phyloP scores from a whole-genome alignment of 257 asterid species.

The Ligustrum vulgare region DNA sequence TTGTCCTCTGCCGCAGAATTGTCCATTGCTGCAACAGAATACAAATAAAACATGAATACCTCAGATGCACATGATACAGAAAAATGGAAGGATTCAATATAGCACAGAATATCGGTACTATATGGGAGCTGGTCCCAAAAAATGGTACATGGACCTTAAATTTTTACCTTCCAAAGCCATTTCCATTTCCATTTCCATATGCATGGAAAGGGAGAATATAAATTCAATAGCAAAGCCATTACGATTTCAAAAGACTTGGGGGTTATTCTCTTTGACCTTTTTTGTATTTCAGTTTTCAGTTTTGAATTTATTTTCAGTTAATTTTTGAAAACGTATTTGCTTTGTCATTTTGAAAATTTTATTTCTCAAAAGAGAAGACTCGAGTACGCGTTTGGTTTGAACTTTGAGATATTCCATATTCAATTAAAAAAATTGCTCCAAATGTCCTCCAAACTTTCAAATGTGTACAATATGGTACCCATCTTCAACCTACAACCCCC shows the following conservation, averaged over 20 bases:
- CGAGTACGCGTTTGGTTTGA: no score
- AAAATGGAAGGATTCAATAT: constrained; percentile 1
- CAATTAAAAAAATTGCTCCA: no score
- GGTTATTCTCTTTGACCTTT: no score
- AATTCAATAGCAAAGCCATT: background rate
- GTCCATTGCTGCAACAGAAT: constrained; percentile 40
- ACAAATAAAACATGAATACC: background rate
- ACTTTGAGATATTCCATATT: no score
- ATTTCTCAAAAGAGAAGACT: no score
- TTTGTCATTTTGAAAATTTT: no score
- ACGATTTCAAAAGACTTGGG: background rate
- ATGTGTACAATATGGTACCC: no score
- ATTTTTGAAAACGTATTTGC: no score
- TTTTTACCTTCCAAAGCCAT: background rate
- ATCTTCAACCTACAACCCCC: no score
- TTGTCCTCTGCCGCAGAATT: constrained; percentile 67
- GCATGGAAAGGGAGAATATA: background rate
- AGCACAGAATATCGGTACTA: background rate
- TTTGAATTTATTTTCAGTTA: no score
- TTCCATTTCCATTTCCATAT: background rate
- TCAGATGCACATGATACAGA: background rate
- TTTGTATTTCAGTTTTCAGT: no score
- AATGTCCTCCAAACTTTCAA: no score
- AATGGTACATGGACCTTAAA: background rate
- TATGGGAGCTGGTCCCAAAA: background rate